Evolutionary conservation across 1,284 basidiomycete genomes (phyloP), one percentile per base, ranked within the genome.

Genomic region (Anthracocystis walkeri): DNA sequence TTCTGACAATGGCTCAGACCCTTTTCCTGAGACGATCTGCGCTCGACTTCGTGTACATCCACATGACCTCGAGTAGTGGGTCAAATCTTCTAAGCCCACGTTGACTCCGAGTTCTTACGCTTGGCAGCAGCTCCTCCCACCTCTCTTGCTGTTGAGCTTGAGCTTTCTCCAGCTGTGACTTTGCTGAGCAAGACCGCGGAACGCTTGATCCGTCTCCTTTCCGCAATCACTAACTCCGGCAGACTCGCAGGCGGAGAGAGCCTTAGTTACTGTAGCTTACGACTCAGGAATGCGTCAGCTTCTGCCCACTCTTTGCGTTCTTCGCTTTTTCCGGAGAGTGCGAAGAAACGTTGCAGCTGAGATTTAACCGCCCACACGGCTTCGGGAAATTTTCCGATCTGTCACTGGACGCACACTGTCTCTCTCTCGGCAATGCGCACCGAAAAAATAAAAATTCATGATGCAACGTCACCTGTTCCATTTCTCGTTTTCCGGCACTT

Each of bases 391-490:
- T 40, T 46, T 59, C 21, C 48, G 40, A 44, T 21, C 41, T 11
- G 25, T 38, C 52, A 46, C 18, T 52, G 44, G 49, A 45, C 21
- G 21, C 35, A 16, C 35, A 4, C 35, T 11, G 8, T 33, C 31
- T 33, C 6, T 38, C 14, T 38, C 58, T 44, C 49, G 58, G 58
- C 56, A 58, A 58, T 41, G 46, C 55, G 50, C 33, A 20, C 27
- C 20, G 29, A 53, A 42, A 14, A 7, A 38, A 33, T 10, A 33
- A 33, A 33, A 41, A 23, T 33, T 49, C 41, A 27, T 7, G 45
- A 45, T 33, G 58, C 58, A 53, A 46, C 58, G 58, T 60, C 50
- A 60, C 31, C 58, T 60, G 58, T 14, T 38, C 23, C 16, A 29
- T 14, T 12, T 0, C 16, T 44, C 29, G 49, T 25, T 25, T 20